Evolutionary conservation across 768 basidiomycete genomes (phyloP), one percentile per base, ranked within the genome.

Genomic region (Strobilomyces confusus): DNA sequence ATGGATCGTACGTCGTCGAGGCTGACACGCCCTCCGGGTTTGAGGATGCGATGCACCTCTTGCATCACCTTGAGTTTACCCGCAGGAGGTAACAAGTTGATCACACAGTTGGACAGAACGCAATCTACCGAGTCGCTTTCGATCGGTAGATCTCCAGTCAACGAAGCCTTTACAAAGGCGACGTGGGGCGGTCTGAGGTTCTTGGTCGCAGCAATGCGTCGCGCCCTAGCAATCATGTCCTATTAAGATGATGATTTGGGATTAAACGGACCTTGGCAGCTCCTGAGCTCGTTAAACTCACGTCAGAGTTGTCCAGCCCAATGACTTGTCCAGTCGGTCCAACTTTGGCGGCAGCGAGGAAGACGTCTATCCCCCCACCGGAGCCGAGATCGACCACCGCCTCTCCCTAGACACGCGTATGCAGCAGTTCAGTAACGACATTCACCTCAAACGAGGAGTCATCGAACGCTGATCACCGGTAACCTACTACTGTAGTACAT

Each of bases 21-120:
- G 2, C 73, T 73, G 23, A 83, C 58, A n/a, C 81, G 72, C 9
- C 83, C 82, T 47, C 81, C 81, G 9, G 79, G 76, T 62, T 78
- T 83, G 44, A 85, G 68, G 3, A 83, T 69, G 12, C 83, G 70
- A 45, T 73, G 63, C 0, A 72, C 67, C 53, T 85, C 82, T 38
- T 73, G 72, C 44, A 82, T 61, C 7, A 78, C 58, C n/a, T 48
- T 63, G 5, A 58, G 63, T 57, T 80, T 83, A 3, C 73, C 76
- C 13, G 68, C 62, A 0, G 49, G 49, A 0, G 80, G 76, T 7
- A 83, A 58, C 2, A 80, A 63, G 58, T 82, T 81, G 61, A 83
- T 64, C 4, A 82, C 80, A 49, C 82, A 82, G 61, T 81, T 84
- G 7, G 81, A 82, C 7, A 82, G 56, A 15, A 85, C 67, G 52